Evolutionary conservation across 331 rosid genomes (phyloP), one percentile per base, ranked within the genome.

Genomic region (Acacia concinna): DNA sequence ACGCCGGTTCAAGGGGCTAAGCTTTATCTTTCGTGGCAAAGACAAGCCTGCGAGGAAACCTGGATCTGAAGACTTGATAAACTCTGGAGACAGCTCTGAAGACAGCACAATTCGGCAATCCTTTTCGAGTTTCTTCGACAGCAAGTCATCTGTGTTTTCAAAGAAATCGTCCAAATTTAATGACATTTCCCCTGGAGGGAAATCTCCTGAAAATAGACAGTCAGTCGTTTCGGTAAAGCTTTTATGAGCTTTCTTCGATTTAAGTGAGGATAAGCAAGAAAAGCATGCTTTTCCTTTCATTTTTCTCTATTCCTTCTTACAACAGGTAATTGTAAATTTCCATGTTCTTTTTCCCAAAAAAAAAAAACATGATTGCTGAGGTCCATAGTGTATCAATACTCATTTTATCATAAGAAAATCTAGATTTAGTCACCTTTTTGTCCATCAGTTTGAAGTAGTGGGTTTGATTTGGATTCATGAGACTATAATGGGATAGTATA

Each of bases 71-170:
- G 91, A 88, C 52, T 84, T 41, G 71, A 74, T 69, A 28, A 86
- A 80, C 2, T 57, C 81, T 1, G 91, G 89, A 31, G 88, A 82
- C 63, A 88, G 81, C 62, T 75, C 89, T 1, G 91, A 90, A 31
- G 88, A 82, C 63, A 88, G 81, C 62, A 73, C 89, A 13, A 28
- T 68, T 14, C 83, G 93, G 43, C 98, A 91, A 74, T 91, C 94
- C 12, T 88, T 96, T 73, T 88, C 97, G 0, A 89, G 86, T 77
- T 96, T 93, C 93, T 90, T 96, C 17, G 98, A 96, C 78, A 86
- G 83, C 80, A 93, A 89, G 88, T 89, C 99, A 81, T 91, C 96
- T 11, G 76, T 91, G 71, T 91, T 93, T 77, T 85, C 91, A 20
- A 91, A 84, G 91, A 96, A 86, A 82, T 91, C 91, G 81, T 90